Conservation (phyloP, 2,329 filamentous ascomycete genomes). For the Amphichorda felina region DNA sequence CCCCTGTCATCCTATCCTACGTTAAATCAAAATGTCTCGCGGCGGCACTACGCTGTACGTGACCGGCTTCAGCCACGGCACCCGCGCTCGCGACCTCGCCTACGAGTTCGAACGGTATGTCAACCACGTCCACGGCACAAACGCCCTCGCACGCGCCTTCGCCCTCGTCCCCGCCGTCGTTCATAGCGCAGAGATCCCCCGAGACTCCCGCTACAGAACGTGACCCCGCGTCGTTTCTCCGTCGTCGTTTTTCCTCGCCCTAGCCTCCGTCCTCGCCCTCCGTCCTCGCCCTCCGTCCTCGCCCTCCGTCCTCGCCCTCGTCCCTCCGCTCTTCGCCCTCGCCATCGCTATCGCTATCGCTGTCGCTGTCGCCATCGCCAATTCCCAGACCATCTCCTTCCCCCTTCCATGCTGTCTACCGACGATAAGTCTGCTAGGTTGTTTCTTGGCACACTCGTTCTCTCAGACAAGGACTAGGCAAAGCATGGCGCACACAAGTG, state of each 20-base stretch:
- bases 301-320: conserved; percentile 19
- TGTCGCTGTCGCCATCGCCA: conserved; percentile 14
- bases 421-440: background rate
- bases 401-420: conserved; percentile 3
- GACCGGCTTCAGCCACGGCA: conserved; percentile 97
- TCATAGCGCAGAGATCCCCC: background rate
- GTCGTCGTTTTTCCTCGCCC: conserved; percentile 31
- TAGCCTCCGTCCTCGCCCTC: conserved; percentile 28
- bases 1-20: background rate
- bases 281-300: conserved; percentile 11
- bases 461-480: background rate
- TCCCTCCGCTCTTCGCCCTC: conserved; percentile 14
- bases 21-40: conserved; percentile 63
- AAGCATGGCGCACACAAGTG: background rate
- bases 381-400: conserved; percentile 2
- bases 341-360: conserved; percentile 23
- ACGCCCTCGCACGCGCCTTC: conserved; percentile 14
- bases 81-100: conserved; percentile 95
- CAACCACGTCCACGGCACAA: conserved; percentile 30
- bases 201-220: background rate
- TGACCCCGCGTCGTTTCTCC: conserved; percentile 9
- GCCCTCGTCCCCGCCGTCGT: background rate
- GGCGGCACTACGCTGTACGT: conserved; percentile 93
- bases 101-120: conserved; percentile 99
- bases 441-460: background rate